Evolutionary conservation across 768 basidiomycete genomes (phyloP), one percentile per base, ranked within the genome.

Genomic region (Gloeopeniophorella convolvens): DNA sequence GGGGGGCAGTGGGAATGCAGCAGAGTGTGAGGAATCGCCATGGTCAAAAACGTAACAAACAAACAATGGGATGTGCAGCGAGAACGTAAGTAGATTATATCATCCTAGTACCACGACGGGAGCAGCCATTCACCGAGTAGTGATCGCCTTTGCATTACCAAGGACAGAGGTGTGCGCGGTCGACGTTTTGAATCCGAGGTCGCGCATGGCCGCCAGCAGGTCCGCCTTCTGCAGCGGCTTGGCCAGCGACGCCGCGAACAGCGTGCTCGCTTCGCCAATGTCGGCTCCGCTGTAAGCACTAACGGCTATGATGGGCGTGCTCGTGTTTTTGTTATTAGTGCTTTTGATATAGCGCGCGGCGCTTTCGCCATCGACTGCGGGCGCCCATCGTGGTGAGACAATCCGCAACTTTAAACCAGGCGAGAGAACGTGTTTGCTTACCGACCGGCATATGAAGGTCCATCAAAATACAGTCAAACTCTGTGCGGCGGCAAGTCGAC

Each of bases 271-370:
- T 48, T 83, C 82, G 52, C 69, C 75, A 27, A 76, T 71, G 53
- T 90, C 87, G 15, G 71, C 72, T 9, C 82, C 80, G 56, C 88
- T 84, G 65, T 92, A 92, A 27, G 89, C 90, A 63, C 89, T 94
- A 43, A 95, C 83, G 45, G 90, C 87, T 53, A 95, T 82, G 45
- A 94, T 97, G 0, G 95, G 95, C 10, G 92, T 94, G 59, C 78
- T 83, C 43, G 86, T 82, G 61, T 98, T 98, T 72, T 85, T 94
- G 73, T 90, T 92, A 65, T 89, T 91, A 15, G 94, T 97, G 59
- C 85, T 92, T 72, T 92, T 92, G 73, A 99, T 95, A 69, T 96
- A 97, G 47, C 92, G 78, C 10, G 96, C 94, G 28, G 96, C 96
- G 58, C 89, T 85, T 68, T 98, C 95, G 31, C 95, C 96, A 63